Conservation (phyloP, 768 basidiomycete genomes). For the Daedaleopsis sinensis region DNA sequence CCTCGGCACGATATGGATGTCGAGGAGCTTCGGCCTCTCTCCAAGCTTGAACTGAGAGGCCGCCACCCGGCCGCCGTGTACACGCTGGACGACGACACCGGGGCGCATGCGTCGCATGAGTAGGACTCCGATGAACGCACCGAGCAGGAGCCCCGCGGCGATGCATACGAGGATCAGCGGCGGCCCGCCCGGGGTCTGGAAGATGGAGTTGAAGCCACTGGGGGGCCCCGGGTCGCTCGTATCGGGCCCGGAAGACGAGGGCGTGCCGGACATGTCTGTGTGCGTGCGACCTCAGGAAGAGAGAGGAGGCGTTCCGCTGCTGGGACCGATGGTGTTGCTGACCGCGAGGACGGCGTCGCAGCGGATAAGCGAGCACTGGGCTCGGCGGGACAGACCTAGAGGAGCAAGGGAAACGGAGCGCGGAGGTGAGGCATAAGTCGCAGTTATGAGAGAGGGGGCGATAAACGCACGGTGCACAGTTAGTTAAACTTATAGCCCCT, state of each 20-base stretch:
- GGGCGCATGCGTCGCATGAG: constrained; percentile 22
- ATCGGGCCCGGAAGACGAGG: background rate
- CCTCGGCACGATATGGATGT: constrained; percentile 8
- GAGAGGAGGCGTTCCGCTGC: background rate
- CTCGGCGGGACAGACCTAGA: background rate
- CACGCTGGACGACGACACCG: constrained; percentile 8
- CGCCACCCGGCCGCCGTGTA: background rate
- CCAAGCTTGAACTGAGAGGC: constrained; percentile 1
- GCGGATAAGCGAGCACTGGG: background rate
- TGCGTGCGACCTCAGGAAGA: constrained; percentile 1
- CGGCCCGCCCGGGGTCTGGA: constrained; percentile 22
- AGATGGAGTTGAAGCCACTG: constrained; percentile 10
- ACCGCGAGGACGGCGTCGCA: background rate
- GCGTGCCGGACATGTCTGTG: background rate
- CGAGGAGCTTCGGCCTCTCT: constrained; percentile 20
- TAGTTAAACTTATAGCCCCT: background rate
- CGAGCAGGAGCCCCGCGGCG: constrained; percentile 24
- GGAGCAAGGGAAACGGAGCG: background rate
- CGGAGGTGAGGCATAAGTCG: background rate
- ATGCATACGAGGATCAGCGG: constrained; percentile 29
- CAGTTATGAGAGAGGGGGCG: background rate
- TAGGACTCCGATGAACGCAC: constrained; percentile 22
- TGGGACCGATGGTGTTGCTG: no score
- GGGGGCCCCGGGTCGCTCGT: background rate
- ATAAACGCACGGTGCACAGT: background rate